A percentile compares a stretch with the other conserved stretches of the same genome.
Evolutionary conservation across 352 stramenopile species (phyloP).

Genomic region (Phytophthora lateralis): DNA sequence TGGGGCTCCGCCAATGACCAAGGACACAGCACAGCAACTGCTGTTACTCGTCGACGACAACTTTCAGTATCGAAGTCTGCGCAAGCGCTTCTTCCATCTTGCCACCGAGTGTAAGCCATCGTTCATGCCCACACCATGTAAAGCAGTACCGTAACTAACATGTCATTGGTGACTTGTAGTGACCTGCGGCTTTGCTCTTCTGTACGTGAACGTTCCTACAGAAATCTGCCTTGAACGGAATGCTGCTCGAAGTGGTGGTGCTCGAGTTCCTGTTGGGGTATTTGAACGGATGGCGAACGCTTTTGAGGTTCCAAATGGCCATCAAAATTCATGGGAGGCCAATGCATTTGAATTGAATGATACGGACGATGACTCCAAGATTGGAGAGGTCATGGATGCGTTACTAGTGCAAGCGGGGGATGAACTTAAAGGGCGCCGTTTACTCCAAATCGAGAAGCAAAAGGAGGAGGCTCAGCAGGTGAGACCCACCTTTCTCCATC

Average conservation of each 20-base stretch:
- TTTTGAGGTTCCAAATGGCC: conserved; percentile 49
- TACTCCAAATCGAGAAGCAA: conserved; percentile 1
- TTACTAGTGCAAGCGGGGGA: conserved; percentile 25
- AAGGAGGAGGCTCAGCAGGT: conserved; percentile 27
- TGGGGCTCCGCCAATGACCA: background rate
- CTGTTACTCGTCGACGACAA: conserved; percentile 77
- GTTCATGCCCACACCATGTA: background rate
- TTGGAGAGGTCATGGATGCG: conserved; percentile 16
- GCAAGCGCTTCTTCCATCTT: conserved; percentile 72
- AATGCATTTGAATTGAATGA: conserved; percentile 28
- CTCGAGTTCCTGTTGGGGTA: conserved; percentile 43
- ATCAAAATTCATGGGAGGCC: conserved; percentile 38
- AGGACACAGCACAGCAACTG: conserved; percentile 13
- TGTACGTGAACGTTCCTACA: conserved; percentile 40
- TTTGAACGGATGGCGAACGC: conserved; percentile 53
- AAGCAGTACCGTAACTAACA: conserved; percentile 15
- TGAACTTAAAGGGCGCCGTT: conserved; percentile 12
- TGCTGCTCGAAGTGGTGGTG: conserved; percentile 22
- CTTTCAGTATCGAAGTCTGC: conserved; percentile 69
- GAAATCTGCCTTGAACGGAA: conserved; percentile 52
- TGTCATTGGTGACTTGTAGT: conserved; percentile 33
- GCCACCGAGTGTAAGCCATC: conserved; percentile 42
- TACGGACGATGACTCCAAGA: background rate
- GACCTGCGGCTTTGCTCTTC: conserved; percentile 51
- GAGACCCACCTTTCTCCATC: background rate